Evolutionary conservation across 306 rosid species (phyloP).

Genomic region (Quercus mongolica): DNA sequence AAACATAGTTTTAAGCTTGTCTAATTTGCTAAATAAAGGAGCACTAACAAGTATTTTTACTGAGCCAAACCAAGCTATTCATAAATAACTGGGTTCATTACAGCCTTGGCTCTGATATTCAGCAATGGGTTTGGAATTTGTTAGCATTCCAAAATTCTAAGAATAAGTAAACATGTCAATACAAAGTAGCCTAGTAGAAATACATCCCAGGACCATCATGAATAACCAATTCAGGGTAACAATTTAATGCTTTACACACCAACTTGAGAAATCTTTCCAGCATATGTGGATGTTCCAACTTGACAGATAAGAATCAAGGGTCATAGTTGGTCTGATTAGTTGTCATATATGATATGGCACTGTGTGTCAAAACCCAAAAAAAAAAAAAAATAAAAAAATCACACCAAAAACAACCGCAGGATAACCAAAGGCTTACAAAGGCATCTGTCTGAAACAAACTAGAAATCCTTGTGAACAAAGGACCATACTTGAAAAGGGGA

Average conservation of each 20-base stretch:
- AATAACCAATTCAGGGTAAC: background rate
- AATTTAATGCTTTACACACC: background rate
- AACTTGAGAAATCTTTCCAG: background rate
- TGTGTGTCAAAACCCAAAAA: background rate
- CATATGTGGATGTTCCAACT: background rate
- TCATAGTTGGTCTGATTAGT: background rate
- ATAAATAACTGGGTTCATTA: no score
- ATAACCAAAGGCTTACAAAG: conserved; percentile 3
- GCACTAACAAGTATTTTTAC: no score
- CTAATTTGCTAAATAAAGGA: no score
- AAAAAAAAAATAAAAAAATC: background rate
- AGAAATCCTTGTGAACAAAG: background rate
- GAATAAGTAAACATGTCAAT: background rate
- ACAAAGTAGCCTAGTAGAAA: background rate
- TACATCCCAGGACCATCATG: background rate
- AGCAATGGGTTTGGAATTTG: background rate
- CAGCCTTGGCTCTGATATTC: background rate
- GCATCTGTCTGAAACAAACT: background rate
- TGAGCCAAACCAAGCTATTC: no score
- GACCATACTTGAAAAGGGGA: conserved; percentile 4
- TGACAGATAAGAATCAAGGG: background rate
- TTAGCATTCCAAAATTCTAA: background rate
- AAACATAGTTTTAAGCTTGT: no score
- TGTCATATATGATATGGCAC: background rate
- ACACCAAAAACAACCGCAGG: background rate